Percentiles rank a stretch among this genome's conserved stretches.
phyloP scores from a whole-genome alignment of 2,329 filamentous ascomycete genomes.

The Falciphora oryzae region DNA sequence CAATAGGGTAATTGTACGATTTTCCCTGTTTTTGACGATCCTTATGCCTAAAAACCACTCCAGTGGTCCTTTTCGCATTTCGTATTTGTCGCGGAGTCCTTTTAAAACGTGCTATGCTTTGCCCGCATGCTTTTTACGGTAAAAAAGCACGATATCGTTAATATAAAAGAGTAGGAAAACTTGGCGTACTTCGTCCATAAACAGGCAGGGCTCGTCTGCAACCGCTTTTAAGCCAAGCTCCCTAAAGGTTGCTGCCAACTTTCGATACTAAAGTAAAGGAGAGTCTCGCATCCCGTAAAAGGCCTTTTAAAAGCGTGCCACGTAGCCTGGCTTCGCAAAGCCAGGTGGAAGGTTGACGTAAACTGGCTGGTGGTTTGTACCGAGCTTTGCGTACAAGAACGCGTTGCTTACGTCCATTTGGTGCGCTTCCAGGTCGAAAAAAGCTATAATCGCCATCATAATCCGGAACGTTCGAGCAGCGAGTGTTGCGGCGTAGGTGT shows the following conservation, averaged over 20 bases:
- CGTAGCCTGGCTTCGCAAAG: background rate
- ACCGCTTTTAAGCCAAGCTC: background rate
- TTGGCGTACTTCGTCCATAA: background rate
- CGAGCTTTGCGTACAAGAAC: background rate
- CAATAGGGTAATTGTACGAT: background rate
- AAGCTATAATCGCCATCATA: background rate
- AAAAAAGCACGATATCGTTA: background rate
- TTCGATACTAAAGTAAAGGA: background rate
- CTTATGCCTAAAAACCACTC: background rate
- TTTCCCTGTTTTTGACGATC: background rate
- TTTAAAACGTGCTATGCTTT: background rate
- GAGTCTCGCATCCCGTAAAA: background rate
- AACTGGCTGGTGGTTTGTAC: background rate
- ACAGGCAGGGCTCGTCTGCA: background rate
- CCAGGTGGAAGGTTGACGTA: background rate
- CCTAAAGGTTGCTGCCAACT: background rate
- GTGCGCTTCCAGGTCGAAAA: background rate
- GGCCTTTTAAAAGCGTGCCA: background rate
- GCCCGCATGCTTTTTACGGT: background rate
- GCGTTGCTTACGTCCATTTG: background rate
- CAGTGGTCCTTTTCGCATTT: background rate
- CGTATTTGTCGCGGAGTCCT: background rate
- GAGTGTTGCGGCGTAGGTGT: background rate
- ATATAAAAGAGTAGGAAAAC: background rate
- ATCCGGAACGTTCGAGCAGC: background rate